Evolutionary conservation across 2,329 filamentous ascomycete species (phyloP).

Genomic region (Ceratocystis huliohia): DNA sequence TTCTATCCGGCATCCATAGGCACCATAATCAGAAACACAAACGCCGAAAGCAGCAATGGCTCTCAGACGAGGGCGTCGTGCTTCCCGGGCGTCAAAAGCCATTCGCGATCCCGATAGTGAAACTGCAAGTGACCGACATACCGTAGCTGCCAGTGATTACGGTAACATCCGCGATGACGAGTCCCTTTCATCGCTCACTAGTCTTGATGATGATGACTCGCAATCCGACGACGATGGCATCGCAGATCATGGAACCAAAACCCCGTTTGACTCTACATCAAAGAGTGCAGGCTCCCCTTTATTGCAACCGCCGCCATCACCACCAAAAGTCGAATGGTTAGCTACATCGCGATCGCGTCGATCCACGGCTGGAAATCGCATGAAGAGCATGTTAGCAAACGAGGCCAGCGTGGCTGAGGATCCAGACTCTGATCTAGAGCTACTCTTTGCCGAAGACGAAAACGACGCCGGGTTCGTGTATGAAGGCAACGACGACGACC

Average conservation of each 20-base stretch:
- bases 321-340: conserved; percentile 48
- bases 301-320: not conserved
- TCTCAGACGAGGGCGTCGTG: not conserved
- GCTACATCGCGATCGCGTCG: conserved; percentile 62
- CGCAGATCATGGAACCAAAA: no score
- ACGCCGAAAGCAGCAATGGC: conserved; percentile 11
- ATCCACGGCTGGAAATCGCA: conserved; percentile 71
- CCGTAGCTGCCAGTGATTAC: not conserved
- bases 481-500: conserved; percentile 57
- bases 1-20: conserved; percentile 4
- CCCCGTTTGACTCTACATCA: no score
- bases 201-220: conserved; percentile 13
- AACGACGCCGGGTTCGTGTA: conserved; percentile 49
- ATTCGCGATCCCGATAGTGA: not conserved
- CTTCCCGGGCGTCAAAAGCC: not conserved
- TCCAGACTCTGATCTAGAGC: conserved; percentile 54
- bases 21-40: conserved; percentile 5
- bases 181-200: conserved; percentile 17
- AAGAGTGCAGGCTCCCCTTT: not conserved
- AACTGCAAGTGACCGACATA: no score
- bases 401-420: conserved; percentile 37
- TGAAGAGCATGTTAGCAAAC: conserved; percentile 63
- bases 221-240: not conserved
- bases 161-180: conserved; percentile 15
- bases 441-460: conserved; percentile 63